These are phyloP conservation scores for Rutstroemia sp. DNA, from an alignment of 2,329 filamentous ascomycete genomes.

Conservation along the genomic window DNA sequence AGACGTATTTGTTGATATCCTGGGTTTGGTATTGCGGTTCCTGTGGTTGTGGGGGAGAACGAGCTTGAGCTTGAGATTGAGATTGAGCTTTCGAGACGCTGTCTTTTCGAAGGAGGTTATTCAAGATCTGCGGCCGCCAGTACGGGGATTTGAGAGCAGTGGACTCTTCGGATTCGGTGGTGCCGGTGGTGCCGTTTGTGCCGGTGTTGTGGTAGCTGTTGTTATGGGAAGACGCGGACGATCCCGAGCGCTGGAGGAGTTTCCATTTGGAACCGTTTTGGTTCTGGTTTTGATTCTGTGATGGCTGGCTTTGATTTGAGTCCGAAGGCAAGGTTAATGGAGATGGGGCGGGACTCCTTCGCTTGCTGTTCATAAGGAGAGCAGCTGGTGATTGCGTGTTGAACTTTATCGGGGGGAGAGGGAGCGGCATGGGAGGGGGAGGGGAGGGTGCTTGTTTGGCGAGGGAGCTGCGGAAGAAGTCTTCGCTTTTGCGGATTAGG, in stretches of 20 bases:
- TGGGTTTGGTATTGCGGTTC: neutral
- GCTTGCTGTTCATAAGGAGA: too few relatives aligned
- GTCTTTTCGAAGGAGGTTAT: neutral
- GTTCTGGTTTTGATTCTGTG: neutral
- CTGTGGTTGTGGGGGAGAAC: neutral
- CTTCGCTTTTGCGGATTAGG: conserved; percentile 5
- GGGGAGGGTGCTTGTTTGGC: conserved; percentile 22
- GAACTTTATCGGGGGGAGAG: conserved; percentile 20
- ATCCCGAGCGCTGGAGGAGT: too few relatives aligned
- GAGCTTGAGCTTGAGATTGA: neutral
- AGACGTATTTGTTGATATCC: neutral
- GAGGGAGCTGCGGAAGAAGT: conserved; percentile 11
- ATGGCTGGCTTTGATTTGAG: neutral
- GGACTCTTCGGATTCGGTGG: conserved; percentile 11
- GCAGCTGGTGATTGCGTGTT: neutral
- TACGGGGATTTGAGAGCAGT: conserved; percentile 19
- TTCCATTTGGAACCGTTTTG: conserved; percentile 11
- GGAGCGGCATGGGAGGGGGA: conserved; percentile 31
- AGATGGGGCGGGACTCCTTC: neutral
- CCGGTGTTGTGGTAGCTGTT: neutral
- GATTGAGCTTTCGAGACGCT: neutral
- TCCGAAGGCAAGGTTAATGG: neutral
- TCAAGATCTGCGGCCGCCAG: conserved; percentile 20
- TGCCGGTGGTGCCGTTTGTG: neutral
- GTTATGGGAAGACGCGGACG: neutral